phyloP scores from a whole-genome alignment of 2,329 filamentous ascomycete species.

The Dothiorella sarmentorum region DNA sequence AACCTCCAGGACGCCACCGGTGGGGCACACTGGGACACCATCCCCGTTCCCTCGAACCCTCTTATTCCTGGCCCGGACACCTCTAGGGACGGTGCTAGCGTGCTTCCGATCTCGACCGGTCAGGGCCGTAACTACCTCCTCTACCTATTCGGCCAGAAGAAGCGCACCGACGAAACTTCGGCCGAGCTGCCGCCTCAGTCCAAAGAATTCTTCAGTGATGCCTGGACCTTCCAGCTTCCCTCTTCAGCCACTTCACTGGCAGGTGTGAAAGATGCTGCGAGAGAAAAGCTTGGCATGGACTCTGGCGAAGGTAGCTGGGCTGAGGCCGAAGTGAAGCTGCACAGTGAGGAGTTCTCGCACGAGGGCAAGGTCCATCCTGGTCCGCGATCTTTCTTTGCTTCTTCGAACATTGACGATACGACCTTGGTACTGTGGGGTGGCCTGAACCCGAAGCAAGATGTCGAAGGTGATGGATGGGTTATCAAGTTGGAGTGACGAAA shows the following conservation, averaged over 20 bases:
- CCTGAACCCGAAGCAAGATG: slow-evolving; percentile 41
- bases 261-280: slow-evolving; percentile 43
- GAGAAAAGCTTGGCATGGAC: slow-evolving; percentile 39
- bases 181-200: slow-evolving; percentile 24
- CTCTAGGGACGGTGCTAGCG: slow-evolving; percentile 34
- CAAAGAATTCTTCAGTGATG: neutral
- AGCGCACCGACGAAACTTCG: slow-evolving; percentile 22
- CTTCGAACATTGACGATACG: slow-evolving; percentile 37
- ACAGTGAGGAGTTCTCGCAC: slow-evolving; percentile 31
- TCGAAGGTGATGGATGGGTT: slow-evolving; percentile 46
- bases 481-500: slow-evolving; percentile 33
- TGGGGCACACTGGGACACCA: slow-evolving; percentile 37
- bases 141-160: slow-evolving; percentile 39
- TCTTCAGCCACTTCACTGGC: slow-evolving; percentile 41
- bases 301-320: slow-evolving; percentile 42
- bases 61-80: slow-evolving; percentile 42
- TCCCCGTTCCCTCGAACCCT: slow-evolving; percentile 43
- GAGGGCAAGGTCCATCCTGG: slow-evolving; percentile 46
- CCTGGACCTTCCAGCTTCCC: slow-evolving; percentile 43
- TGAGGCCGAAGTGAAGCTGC: slow-evolving; percentile 40
- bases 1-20: slow-evolving; percentile 25
- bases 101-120: slow-evolving; percentile 42
- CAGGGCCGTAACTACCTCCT: slow-evolving; percentile 45
- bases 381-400: slow-evolving; percentile 41
- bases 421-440: slow-evolving; percentile 44